Conservation (phyloP, 306 rosid genomes). For the Quercus gilva region DNA sequence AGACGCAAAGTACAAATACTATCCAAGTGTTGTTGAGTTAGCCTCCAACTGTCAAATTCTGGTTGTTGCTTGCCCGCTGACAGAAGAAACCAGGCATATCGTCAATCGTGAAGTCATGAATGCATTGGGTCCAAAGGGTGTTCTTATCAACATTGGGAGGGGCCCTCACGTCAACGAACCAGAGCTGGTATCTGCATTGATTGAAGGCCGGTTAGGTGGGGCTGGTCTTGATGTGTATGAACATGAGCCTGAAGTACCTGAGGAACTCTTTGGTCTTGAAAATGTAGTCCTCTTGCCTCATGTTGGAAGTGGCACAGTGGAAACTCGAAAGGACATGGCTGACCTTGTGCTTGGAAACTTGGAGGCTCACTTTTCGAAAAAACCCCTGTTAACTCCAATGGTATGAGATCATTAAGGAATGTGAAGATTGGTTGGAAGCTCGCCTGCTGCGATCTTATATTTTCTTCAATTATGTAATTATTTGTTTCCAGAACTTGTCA, state of each 20-base stretch:
- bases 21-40: slow-evolving; percentile 65
- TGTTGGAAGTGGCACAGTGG: slow-evolving; percentile 64
- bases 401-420: slow-evolving; percentile 12
- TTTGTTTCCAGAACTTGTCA: slow-evolving; percentile 4
- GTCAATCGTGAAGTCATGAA: slow-evolving; percentile 64
- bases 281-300: slow-evolving; percentile 80
- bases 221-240: slow-evolving; percentile 87
- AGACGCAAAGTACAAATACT: slow-evolving; percentile 59
- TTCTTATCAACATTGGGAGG: slow-evolving; percentile 74
- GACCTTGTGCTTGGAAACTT: slow-evolving; percentile 70
- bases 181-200: slow-evolving; percentile 67
- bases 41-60: slow-evolving; percentile 72
- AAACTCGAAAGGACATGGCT: slow-evolving; percentile 74
- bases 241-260: slow-evolving; percentile 75
- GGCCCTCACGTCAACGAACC: slow-evolving; percentile 81
- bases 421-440: neutral
- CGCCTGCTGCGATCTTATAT: neutral
- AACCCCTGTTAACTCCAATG: slow-evolving; percentile 67
- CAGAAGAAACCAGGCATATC: slow-evolving; percentile 58
- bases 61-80: slow-evolving; percentile 78
- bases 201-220: slow-evolving; percentile 81
- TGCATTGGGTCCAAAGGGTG: slow-evolving; percentile 78
- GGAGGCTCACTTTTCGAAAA: slow-evolving; percentile 76
- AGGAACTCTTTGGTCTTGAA: slow-evolving; percentile 62
- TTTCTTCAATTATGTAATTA: neutral